A percentile compares a stretch with the other conserved stretches of the same genome.
phyloP scores from a whole-genome alignment of 805 yeast genomes.

The Komagataella mondaviorum region DNA sequence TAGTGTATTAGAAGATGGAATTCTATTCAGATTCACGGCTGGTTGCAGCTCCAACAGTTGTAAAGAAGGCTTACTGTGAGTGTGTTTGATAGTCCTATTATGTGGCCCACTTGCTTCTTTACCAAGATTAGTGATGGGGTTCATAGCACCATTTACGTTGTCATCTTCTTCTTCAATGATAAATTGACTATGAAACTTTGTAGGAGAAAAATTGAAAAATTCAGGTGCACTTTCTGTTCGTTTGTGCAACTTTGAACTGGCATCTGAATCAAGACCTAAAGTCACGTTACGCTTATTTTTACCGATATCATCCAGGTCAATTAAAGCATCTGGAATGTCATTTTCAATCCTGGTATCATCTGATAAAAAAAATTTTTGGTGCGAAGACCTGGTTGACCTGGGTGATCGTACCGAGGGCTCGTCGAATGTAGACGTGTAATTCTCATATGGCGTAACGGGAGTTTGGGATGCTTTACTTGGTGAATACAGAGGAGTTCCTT shows the following conservation, averaged over 20 bases:
- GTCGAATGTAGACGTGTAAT: not conserved
- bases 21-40: not conserved
- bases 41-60: not conserved
- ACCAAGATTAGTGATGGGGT: not conserved
- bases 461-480: not conserved
- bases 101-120: not conserved
- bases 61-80: not conserved
- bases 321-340: not conserved
- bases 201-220: not conserved
- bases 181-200: not conserved
- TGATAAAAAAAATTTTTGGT: not conserved
- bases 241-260: not conserved
- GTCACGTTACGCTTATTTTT: not conserved
- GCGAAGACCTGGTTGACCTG: not conserved
- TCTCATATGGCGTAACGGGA: not conserved
- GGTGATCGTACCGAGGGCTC: not conserved
- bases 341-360: not conserved
- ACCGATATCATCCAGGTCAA: not conserved
- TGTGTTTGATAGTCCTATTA: not conserved
- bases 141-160: not conserved
- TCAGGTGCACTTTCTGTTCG: not conserved
- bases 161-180: not conserved
- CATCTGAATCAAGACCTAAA: not conserved
- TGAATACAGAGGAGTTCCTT: not conserved
- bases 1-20: not conserved